Conservation (phyloP, 805 yeast species). For the Starmerella bombi region DNA sequence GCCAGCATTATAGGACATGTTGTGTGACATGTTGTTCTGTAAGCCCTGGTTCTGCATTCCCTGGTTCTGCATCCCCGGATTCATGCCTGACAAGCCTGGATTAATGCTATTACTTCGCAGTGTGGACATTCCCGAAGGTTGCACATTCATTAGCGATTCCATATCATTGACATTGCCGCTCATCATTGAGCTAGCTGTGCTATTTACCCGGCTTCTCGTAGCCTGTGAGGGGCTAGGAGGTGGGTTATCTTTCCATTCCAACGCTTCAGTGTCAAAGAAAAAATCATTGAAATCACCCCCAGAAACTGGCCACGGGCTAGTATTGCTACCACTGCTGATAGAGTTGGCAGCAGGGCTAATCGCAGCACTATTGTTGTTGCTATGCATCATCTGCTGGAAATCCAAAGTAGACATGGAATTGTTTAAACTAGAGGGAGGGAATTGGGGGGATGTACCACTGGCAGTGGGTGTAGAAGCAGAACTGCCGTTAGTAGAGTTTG, state of each 20-base stretch:
- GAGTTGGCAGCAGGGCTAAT: background rate
- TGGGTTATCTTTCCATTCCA: constrained; percentile 6
- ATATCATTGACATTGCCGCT: too few relatives aligned
- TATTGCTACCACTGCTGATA: background rate
- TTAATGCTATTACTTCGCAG: too few relatives aligned
- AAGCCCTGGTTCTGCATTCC: too few relatives aligned
- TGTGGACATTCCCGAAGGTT: too few relatives aligned
- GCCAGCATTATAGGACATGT: too few relatives aligned
- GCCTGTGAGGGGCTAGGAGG: background rate
- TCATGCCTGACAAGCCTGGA: too few relatives aligned
- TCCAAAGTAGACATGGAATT: background rate
- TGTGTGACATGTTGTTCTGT: too few relatives aligned
- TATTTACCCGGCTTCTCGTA: background rate
- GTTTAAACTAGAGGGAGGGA: background rate
- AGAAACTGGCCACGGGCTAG: background rate
- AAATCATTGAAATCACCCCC: background rate
- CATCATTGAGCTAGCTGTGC: background rate
- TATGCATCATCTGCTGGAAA: background rate
- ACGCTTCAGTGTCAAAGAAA: constrained; percentile 6
- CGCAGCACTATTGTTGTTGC: background rate
- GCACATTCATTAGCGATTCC: background rate
- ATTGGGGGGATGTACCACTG: background rate
- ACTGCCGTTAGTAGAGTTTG: background rate
- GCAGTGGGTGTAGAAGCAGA: background rate
- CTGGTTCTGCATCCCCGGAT: too few relatives aligned